phyloP scores from a whole-genome alignment of 2,329 filamentous ascomycete species.

The Penicillium sclerotigenum region DNA sequence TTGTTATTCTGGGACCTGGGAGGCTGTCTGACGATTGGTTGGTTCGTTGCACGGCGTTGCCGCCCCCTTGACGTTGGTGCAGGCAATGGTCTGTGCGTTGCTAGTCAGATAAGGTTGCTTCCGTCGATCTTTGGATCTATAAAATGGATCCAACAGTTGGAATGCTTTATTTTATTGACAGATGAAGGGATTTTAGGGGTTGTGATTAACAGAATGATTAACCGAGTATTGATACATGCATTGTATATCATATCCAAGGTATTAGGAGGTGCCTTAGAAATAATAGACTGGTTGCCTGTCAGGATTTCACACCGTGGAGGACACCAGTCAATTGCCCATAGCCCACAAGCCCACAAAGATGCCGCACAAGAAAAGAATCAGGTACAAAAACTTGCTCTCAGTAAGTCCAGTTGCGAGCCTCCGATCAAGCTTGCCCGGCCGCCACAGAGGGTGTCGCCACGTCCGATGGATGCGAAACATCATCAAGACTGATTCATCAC shows the following conservation, averaged over 20 bases:
- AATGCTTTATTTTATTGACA: neutral
- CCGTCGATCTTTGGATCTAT: neutral
- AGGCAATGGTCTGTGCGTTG: neutral
- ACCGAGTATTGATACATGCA: neutral
- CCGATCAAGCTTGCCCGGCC: conserved; percentile 5
- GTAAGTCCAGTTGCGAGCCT: conserved; percentile 3
- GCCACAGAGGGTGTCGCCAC: conserved; percentile 7
- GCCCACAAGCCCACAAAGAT: neutral
- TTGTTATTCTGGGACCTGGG: neutral
- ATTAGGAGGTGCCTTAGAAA: no score
- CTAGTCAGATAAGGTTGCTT: neutral
- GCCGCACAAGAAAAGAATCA: neutral
- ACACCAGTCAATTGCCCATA: neutral
- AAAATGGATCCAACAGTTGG: neutral
- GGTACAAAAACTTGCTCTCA: neutral
- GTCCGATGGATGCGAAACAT: conserved; percentile 6
- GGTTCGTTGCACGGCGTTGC: neutral
- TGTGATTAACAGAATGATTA: neutral
- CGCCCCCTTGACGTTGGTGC: neutral
- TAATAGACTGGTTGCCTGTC: neutral
- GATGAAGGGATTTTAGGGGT: neutral
- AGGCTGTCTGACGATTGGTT: neutral
- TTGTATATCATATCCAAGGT: no score
- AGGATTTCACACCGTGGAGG: neutral
- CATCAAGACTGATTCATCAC: conserved; percentile 5